A percentile compares a stretch with the other conserved stretches of the same genome.
phyloP scores from a whole-genome alignment of 1,139 yeast species.

The Blastobotrys persicus region DNA sequence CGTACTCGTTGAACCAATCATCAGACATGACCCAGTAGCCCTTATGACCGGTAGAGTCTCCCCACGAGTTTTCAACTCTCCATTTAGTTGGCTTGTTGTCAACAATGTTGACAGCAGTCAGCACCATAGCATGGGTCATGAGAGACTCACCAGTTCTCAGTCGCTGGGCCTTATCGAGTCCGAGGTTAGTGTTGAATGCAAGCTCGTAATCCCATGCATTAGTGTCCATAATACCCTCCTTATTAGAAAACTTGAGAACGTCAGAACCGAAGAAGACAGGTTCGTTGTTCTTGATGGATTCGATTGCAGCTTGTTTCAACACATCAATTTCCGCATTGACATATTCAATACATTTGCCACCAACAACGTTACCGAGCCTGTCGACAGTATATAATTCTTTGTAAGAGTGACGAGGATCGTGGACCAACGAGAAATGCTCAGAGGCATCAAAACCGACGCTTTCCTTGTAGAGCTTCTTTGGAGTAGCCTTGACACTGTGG shows the following conservation, averaged over 20 bases:
- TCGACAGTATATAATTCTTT: constrained; percentile 65
- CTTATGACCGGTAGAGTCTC: constrained; percentile 66
- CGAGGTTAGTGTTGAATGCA: constrained; percentile 50
- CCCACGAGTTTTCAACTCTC: constrained; percentile 89
- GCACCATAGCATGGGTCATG: constrained; percentile 88
- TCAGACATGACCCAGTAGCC: constrained; percentile 82
- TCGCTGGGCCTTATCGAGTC: constrained; percentile 56
- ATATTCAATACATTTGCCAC: constrained; percentile 65
- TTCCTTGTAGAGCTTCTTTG: constrained; percentile 57
- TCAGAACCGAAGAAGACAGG: constrained; percentile 82
- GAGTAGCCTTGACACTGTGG: constrained; percentile 54
- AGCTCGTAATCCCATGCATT: constrained; percentile 64
- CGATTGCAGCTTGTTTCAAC: constrained; percentile 59
- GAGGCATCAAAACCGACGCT: constrained; percentile 53
- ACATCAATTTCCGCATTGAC: constrained; percentile 61
- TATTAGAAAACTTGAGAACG: constrained; percentile 67
- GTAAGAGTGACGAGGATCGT: constrained; percentile 76
- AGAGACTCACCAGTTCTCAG: constrained; percentile 55
- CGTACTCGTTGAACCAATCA: constrained; percentile 77
- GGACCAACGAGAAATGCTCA: constrained; percentile 61
- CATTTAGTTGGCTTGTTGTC: constrained; percentile 65
- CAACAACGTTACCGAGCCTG: constrained; percentile 66
- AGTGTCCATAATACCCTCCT: constrained; percentile 66
- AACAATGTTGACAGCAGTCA: constrained; percentile 67
- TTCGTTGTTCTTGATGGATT: constrained; percentile 65